phyloP scores from a whole-genome alignment of 371 early-diverging fungal genomes.

The Gilbertella persicaria region DNA sequence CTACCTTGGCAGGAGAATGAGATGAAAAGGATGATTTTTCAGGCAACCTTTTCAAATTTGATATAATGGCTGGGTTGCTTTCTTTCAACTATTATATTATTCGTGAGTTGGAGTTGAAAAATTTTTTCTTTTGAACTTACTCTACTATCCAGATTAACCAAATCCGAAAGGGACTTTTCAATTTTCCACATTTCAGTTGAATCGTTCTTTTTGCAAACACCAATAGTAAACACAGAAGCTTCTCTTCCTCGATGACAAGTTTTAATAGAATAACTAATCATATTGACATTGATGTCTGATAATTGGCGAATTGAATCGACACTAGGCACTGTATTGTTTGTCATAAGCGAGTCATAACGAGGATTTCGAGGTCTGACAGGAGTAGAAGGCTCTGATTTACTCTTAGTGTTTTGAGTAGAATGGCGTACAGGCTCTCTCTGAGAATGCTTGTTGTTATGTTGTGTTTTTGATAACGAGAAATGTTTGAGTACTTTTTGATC shows the following conservation, averaged over 20 bases:
- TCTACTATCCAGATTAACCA: conserved; percentile 70
- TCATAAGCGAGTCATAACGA: conserved; percentile 14
- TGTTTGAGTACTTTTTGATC: not conserved
- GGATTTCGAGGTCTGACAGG: conserved; percentile 15
- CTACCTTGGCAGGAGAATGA: conserved; percentile 68
- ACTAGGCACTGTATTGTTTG: conserved; percentile 9
- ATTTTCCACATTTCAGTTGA: conserved; percentile 72
- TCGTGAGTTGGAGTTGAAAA: not conserved
- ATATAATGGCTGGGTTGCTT: conserved; percentile 39
- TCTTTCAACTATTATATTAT: conserved; percentile 23
- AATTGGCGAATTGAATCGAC: conserved; percentile 3
- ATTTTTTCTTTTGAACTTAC: conserved; percentile 45
- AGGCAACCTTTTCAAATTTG: conserved; percentile 70
- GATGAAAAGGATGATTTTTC: conserved; percentile 75
- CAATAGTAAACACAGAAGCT: conserved; percentile 54
- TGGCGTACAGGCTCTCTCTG: not conserved
- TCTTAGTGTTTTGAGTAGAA: not conserved
- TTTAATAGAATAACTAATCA: conserved; percentile 65
- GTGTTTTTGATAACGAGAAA: not conserved
- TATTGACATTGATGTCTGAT: conserved; percentile 52
- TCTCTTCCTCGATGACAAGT: conserved; percentile 76
- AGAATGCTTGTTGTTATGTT: not conserved
- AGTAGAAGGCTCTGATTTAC: conserved; percentile 17
- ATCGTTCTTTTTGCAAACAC: conserved; percentile 40
- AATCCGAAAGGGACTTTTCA: conserved; percentile 82